These are phyloP conservation scores for Suillus ampliporus DNA, from an alignment of 768 basidiomycete species.

Conservation along the genomic window DNA sequence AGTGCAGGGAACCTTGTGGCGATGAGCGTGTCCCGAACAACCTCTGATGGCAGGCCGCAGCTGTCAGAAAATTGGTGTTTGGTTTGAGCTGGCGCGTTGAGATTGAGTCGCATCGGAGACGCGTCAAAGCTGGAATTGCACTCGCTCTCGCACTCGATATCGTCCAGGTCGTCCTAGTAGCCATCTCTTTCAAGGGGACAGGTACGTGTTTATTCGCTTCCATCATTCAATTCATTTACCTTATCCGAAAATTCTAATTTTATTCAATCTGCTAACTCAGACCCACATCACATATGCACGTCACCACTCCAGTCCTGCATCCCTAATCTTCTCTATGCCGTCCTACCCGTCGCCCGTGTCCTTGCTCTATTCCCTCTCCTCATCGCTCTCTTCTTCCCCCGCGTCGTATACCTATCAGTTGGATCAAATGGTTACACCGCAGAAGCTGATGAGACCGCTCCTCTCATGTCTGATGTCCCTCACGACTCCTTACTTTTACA, in stretches of 20 bases:
- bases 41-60: too few species aligned
- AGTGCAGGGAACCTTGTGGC: too few species aligned
- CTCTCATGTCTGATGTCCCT: constrained; percentile 30
- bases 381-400: constrained; percentile 62
- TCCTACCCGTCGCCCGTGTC: constrained; percentile 70
- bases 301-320: constrained; percentile 35
- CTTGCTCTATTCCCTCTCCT: constrained; percentile 65
- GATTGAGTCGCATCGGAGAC: constrained; percentile 63
- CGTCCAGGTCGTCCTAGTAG: constrained; percentile 48
- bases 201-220: constrained; percentile 33
- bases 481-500: constrained; percentile 60
- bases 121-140: constrained; percentile 59
- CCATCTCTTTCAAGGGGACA: constrained; percentile 39
- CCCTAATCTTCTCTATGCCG: constrained; percentile 50
- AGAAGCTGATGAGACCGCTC: constrained; percentile 27
- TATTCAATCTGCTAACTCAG: constrained; percentile 13
- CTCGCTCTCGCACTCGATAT: constrained; percentile 64
- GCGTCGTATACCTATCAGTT: constrained; percentile 65
- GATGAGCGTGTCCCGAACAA: too few species aligned
- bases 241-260: background rate
- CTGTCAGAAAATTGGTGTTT: too few species aligned
- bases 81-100: too few species aligned
- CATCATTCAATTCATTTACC: constrained; percentile 14
- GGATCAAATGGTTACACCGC: constrained; percentile 21
- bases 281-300: constrained; percentile 23